Evolutionary conservation across 768 basidiomycete genomes (phyloP).

Genomic region (Mycena vitilis): DNA sequence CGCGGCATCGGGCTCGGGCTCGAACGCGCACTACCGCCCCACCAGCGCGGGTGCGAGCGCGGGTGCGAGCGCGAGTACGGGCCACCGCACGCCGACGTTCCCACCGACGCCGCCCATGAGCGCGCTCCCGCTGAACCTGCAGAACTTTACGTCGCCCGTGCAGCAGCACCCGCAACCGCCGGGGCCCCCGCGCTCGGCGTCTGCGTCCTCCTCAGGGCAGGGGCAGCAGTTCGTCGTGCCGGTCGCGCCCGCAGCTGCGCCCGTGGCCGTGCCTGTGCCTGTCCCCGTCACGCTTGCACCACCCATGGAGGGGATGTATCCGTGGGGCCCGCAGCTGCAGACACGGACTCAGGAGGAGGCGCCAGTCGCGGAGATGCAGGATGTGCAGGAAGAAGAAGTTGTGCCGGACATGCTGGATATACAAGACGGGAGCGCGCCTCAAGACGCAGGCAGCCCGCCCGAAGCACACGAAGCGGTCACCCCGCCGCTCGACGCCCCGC

Average conservation of each 20-base stretch:
- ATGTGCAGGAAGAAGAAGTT: background rate
- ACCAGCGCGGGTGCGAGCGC: background rate
- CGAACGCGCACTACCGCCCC: background rate
- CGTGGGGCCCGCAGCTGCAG: too few relatives aligned
- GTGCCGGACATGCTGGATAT: background rate
- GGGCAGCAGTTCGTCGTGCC: background rate
- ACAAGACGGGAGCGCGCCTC: background rate
- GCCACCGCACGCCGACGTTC: background rate
- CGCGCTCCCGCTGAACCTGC: conserved; percentile 22
- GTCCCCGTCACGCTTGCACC: background rate
- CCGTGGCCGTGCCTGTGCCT: background rate
- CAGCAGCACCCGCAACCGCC: background rate
- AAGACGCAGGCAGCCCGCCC: conserved; percentile 6
- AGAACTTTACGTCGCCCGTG: conserved; percentile 17
- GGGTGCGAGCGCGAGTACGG: background rate
- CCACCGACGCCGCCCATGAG: conserved; percentile 26
- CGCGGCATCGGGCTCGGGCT: background rate
- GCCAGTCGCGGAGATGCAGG: conserved; percentile 1
- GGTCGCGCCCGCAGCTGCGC: too few relatives aligned
- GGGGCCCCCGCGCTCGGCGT: background rate
- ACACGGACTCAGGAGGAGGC: background rate
- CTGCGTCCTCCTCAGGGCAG: conserved; percentile 1
- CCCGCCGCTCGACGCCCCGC: conserved; percentile 12
- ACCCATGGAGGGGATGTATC: background rate
- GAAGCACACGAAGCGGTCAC: conserved; percentile 32